Evolutionary conservation across 768 basidiomycete genomes (phyloP).

Genomic region (Exsudoporus frostii): DNA sequence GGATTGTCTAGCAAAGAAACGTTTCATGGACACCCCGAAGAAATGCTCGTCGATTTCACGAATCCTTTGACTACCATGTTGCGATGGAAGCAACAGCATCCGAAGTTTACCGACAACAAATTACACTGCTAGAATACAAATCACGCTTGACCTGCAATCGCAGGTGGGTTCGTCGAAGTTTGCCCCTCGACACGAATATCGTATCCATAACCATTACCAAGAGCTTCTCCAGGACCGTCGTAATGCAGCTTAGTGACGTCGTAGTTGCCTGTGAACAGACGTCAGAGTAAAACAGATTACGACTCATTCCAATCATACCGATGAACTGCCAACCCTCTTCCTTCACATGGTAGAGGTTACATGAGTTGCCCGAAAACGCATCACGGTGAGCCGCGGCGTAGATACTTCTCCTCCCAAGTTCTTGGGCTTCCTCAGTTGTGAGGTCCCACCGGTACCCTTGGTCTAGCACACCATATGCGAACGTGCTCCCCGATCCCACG

Average conservation of each 20-base stretch:
- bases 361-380: slow-evolving; percentile 93
- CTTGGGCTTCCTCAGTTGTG: slow-evolving; percentile 89
- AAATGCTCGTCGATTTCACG: background rate
- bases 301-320: slow-evolving; percentile 47
- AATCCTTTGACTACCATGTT: background rate
- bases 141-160: slow-evolving; percentile 29
- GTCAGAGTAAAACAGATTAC: slow-evolving; percentile 9
- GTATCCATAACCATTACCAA: slow-evolving; percentile 80
- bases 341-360: slow-evolving; percentile 94
- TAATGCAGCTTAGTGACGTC: slow-evolving; percentile 90
- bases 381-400: slow-evolving; percentile 97
- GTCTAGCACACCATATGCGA: slow-evolving; percentile 98
- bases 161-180: slow-evolving; percentile 50
- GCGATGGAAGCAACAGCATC: slow-evolving; percentile 1
- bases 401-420: slow-evolving; percentile 89
- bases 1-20: slow-evolving; percentile 24
- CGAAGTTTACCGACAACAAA: slow-evolving; percentile 7
- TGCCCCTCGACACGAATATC: slow-evolving; percentile 62
- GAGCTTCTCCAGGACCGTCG: slow-evolving; percentile 73
- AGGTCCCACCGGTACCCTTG: slow-evolving; percentile 95
- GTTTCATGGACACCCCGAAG: slow-evolving; percentile 28
- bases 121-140: slow-evolving; percentile 24
- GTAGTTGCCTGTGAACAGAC: slow-evolving; percentile 68
- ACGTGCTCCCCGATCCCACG: slow-evolving; percentile 96
- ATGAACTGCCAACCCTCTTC: slow-evolving; percentile 96